phyloP scores from a whole-genome alignment of 352 stramenopile species.

The Pythium folliculosum region DNA sequence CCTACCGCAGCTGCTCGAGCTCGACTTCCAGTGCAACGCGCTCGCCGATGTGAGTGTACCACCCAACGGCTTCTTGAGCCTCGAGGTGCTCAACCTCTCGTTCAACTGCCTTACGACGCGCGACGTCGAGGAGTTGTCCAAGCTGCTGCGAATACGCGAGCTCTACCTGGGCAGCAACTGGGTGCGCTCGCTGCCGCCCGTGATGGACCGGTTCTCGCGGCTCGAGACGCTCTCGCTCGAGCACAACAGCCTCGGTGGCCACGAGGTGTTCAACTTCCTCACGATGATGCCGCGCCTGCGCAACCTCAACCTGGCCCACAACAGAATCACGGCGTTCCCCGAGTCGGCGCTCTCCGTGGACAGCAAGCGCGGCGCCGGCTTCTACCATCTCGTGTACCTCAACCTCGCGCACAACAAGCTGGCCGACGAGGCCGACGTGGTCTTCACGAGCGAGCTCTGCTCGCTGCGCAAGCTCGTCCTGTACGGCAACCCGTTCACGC shows the following conservation, averaged over 20 bases:
- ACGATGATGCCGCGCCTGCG: conserved; percentile 60
- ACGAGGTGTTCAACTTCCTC: conserved; percentile 74
- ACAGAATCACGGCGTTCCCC: conserved; percentile 73
- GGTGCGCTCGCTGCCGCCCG: conserved; percentile 62
- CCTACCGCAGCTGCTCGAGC: conserved; percentile 59
- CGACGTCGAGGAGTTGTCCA: conserved; percentile 72
- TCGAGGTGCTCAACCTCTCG: conserved; percentile 80
- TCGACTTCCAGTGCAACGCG: conserved; percentile 85
- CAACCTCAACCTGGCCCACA: conserved; percentile 81
- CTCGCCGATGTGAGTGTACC: conserved; percentile 44
- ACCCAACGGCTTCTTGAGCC: conserved; percentile 57
- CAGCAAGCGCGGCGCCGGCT: conserved; percentile 61
- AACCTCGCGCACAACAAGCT: conserved; percentile 80
- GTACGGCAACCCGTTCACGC: conserved; percentile 72
- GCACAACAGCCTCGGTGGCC: conserved; percentile 67
- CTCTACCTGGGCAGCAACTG: conserved; percentile 78
- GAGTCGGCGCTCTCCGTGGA: conserved; percentile 61
- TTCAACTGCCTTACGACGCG: conserved; percentile 71
- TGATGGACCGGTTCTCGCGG: conserved; percentile 76
- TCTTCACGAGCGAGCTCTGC: conserved; percentile 49
- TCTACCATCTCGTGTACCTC: conserved; percentile 70
- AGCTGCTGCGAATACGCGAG: conserved; percentile 74
- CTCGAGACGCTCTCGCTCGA: conserved; percentile 81
- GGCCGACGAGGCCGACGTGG: conserved; percentile 45
- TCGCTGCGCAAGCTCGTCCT: conserved; percentile 70